Evolutionary conservation across 805 yeast genomes (phyloP), one percentile per base, ranked within the genome.

Genomic region (Kuraishia capsulata): DNA sequence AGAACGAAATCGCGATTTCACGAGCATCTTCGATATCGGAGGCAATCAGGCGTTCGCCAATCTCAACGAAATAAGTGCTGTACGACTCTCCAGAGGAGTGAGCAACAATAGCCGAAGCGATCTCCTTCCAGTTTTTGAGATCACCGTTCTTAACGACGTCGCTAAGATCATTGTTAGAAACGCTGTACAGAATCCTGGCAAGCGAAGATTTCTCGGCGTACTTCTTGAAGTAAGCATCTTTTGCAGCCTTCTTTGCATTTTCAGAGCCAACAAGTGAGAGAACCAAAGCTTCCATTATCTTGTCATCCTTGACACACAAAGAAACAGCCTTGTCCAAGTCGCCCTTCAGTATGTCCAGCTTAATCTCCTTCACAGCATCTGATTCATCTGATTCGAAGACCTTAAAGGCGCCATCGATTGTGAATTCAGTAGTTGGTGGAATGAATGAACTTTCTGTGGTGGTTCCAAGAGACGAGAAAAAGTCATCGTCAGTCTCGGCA

Each of bases 71-170:
- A 44, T 79, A 69, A 6, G 60, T 48, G 47, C 73, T 73, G 57
- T 73, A 82, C 30, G 68, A 67, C 2, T 61, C 60, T 44, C 71
- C 71, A 16, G 61, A 45, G 32, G 71, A 56, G 50, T 72, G 81
- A 2, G 85, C 71, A 38, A 76, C 56, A 40, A 89, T 72, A 13
- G 87, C 71, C 32, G 73, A 65, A n/a, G 88, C 85, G 47, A 84
- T 77, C 32, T 78, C 80, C 49, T 76, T 81, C 98, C 98, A 92
- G 46, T 84, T 78, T 3, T 68, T 50, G 30, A 89, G 77, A 51
- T 84, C 82, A 23, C 84, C 82, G 53, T 89, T 80, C 34, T 72
- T 69, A 23, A 88, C 92, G 44, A 92, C 56, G 55, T 90, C 97
- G 23, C 65, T 61, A 38, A 67, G 72, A 37, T 62, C 63, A 26